Conservation (phyloP, 805 yeast genomes). For the Teunomyces funiuensis region DNA sequence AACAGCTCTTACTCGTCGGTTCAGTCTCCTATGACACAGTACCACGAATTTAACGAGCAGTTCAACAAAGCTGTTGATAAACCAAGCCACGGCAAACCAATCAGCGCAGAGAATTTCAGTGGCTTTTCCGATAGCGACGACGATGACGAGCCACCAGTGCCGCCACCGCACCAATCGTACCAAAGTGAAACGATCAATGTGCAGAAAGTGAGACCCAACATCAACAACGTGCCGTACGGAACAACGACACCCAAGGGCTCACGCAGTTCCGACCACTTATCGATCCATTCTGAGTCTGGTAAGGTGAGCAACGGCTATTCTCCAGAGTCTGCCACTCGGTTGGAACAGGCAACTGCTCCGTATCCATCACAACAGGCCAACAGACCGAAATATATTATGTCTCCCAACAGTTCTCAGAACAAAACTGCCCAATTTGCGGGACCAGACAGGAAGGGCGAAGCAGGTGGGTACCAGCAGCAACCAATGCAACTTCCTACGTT, state of each 20-base stretch:
- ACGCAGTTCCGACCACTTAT: constrained; percentile 14
- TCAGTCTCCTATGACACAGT: constrained; percentile 44
- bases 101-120: constrained; percentile 7
- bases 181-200: not conserved
- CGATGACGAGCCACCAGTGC: constrained; percentile 21
- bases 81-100: constrained; percentile 1
- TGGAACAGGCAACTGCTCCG: constrained; percentile 2
- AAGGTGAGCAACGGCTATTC: constrained; percentile 20
- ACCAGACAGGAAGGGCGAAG: constrained; percentile 6
- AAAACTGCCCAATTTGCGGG: constrained; percentile 13
- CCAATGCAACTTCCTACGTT: constrained; percentile 8
- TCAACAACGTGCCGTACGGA: constrained; percentile 19
- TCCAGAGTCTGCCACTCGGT: constrained; percentile 9
- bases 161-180: constrained; percentile 15
- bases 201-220: constrained; percentile 3
- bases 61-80: constrained; percentile 27
- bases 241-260: constrained; percentile 15
- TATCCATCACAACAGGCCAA: constrained; percentile 11
- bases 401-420: constrained; percentile 33
- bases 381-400: constrained; percentile 32
- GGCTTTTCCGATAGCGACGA: constrained; percentile 18
- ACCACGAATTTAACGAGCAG: constrained; percentile 41
- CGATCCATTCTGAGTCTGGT: constrained; percentile 29
- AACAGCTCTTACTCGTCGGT: constrained; percentile 39
- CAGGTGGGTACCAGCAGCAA: constrained; percentile 3